These are phyloP conservation scores for Pisolithus tinctorius DNA, from an alignment of 768 basidiomycete genomes.

Conservation along the genomic window DNA sequence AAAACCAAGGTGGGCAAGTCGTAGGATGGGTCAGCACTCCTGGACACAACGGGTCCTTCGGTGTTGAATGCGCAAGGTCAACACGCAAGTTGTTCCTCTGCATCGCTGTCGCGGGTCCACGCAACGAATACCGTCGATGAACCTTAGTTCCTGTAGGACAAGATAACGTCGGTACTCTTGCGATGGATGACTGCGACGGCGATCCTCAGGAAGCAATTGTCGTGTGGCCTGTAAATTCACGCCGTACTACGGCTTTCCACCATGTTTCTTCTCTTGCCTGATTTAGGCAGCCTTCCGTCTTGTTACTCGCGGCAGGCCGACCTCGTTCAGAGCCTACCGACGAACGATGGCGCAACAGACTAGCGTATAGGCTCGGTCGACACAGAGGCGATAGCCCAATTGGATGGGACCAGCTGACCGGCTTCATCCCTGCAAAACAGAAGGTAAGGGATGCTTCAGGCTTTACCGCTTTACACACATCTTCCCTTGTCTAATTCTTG, in stretches of 20 bases:
- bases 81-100: slow-evolving; percentile 17
- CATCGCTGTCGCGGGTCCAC: slow-evolving; percentile 28
- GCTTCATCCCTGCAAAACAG: too few relatives aligned
- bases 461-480: too few relatives aligned
- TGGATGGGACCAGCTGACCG: too few relatives aligned
- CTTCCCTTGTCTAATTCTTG: too few relatives aligned
- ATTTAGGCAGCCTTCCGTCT: too few relatives aligned
- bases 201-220: slow-evolving; percentile 33
- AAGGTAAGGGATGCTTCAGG: too few relatives aligned
- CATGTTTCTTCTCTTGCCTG: too few relatives aligned
- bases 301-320: too few relatives aligned
- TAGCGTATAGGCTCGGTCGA: too few relatives aligned
- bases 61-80: slow-evolving; percentile 5
- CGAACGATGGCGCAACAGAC: too few relatives aligned
- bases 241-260: not conserved
- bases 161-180: slow-evolving; percentile 41
- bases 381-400: too few relatives aligned
- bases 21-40: not conserved
- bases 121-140: slow-evolving; percentile 25
- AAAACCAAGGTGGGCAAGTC: not conserved
- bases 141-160: slow-evolving; percentile 20
- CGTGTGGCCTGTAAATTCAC: slow-evolving; percentile 1
- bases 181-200: slow-evolving; percentile 75
- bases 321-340: too few relatives aligned
- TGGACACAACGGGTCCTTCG: not conserved